A percentile compares a stretch with the other conserved stretches of the same genome.
phyloP scores from a whole-genome alignment of 176 grass and related monocot species.

The Poa pratensis region DNA sequence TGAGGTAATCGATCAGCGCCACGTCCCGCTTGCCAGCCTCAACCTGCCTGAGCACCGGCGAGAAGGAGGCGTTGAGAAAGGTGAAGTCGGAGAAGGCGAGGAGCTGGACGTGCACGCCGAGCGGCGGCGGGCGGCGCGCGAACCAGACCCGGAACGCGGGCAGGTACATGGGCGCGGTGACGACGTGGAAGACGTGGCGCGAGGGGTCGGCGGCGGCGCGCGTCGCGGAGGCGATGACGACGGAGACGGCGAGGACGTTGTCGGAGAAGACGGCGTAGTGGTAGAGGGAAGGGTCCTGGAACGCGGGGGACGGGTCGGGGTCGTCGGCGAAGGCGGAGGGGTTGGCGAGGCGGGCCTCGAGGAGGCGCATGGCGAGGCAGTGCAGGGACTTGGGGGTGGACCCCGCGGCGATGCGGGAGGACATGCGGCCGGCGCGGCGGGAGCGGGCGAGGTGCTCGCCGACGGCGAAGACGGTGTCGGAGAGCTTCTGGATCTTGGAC shows the following conservation, averaged over 20 bases:
- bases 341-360: slow-evolving; percentile 77
- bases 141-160: slow-evolving; percentile 82
- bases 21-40: slow-evolving; percentile 71
- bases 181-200: slow-evolving; percentile 88
- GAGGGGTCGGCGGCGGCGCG: slow-evolving; percentile 64
- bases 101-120: slow-evolving; percentile 80
- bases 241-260: slow-evolving; percentile 84
- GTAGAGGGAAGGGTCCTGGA: slow-evolving; percentile 63
- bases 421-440: slow-evolving; percentile 64
- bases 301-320: slow-evolving; percentile 42
- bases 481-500: slow-evolving; percentile 95
- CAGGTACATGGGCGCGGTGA: slow-evolving; percentile 94
- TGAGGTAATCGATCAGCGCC: slow-evolving; percentile 68
- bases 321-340: slow-evolving; percentile 52
- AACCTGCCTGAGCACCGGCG: slow-evolving; percentile 82
- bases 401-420: slow-evolving; percentile 73
- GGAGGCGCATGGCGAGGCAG: slow-evolving; percentile 96
- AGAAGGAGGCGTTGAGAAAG: slow-evolving; percentile 80
- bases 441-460: slow-evolving; percentile 78
- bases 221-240: slow-evolving; percentile 77
- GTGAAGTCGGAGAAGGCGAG: slow-evolving; percentile 64
- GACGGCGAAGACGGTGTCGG: slow-evolving; percentile 94
- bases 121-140: slow-evolving; percentile 60
- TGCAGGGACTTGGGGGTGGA: slow-evolving; percentile 97
- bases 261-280: slow-evolving; percentile 93